A percentile compares a stretch with the other conserved stretches of the same genome.
These are phyloP conservation scores for Diaporthe humulicola DNA, from an alignment of 2,329 filamentous ascomycete genomes.

Conservation along the genomic window DNA sequence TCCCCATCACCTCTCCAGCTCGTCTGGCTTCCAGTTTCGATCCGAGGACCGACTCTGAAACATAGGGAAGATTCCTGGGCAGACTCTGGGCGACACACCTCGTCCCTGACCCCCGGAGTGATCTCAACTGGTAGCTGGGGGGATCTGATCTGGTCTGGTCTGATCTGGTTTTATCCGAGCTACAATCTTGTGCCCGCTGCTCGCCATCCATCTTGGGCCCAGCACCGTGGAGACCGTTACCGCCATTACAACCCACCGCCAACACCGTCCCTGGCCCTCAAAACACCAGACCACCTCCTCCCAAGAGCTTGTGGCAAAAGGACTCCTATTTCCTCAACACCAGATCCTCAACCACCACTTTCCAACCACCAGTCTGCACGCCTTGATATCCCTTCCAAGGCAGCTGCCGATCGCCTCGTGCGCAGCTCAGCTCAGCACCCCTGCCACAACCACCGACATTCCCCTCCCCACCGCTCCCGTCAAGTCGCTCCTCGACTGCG, in stretches of 20 bases:
- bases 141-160: constrained; percentile 8
- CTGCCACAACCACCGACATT: not conserved
- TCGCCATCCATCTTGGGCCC: constrained; percentile 7
- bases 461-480: not conserved
- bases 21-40: constrained; percentile 2
- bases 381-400: not conserved
- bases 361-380: not conserved
- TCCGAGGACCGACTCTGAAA: constrained; percentile 22
- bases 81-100: constrained; percentile 2
- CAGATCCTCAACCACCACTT: not conserved
- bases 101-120: constrained; percentile 2
- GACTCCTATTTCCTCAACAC: constrained; percentile 6
- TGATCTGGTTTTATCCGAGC: constrained; percentile 26
- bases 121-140: not conserved
- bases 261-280: not conserved
- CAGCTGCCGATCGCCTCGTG: not conserved
- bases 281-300: constrained; percentile 11
- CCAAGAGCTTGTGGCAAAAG: constrained; percentile 10
- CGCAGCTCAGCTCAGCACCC: constrained; percentile 9
- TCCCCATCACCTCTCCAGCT: not conserved
- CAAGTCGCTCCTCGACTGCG: constrained; percentile 8
- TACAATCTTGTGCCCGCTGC: constrained; percentile 4
- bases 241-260: constrained; percentile 29
- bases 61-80: not conserved
- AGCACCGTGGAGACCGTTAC: constrained; percentile 26